phyloP scores from a whole-genome alignment of 176 grass and related monocot species.

The Guadua angustifolia region DNA sequence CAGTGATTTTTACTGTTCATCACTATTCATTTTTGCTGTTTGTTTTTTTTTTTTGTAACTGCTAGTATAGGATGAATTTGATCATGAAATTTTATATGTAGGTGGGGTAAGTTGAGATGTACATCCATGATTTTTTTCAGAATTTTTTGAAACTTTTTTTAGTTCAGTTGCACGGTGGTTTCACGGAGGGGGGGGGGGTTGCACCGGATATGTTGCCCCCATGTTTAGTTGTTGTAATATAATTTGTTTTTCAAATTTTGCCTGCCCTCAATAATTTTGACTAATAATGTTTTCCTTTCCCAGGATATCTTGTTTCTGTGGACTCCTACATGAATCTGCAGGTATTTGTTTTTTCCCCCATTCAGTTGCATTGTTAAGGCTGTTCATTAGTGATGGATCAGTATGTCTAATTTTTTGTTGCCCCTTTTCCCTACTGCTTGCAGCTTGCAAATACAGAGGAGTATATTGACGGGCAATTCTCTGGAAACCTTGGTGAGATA shows the following conservation, averaged over 20 bases:
- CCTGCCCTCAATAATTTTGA: background rate
- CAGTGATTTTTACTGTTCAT: no score
- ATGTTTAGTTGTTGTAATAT: background rate
- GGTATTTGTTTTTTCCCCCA: constrained; percentile 38
- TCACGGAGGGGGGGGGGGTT: no score
- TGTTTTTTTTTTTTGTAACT: no score
- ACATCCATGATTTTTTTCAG: no score
- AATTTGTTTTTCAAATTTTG: constrained; percentile 9
- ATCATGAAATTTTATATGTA: no score
- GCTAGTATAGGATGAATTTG: no score
- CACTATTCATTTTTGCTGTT: no score
- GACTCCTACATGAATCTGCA: constrained; percentile 97
- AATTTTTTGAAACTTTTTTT: no score
- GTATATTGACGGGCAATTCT: constrained; percentile 85
- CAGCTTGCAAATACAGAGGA: constrained; percentile 92
- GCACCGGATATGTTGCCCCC: no score
- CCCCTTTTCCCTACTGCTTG: background rate
- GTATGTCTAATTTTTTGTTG: background rate
- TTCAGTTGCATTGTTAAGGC: background rate
- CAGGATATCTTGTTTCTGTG: constrained; percentile 91
- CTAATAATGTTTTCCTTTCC: constrained; percentile 3
- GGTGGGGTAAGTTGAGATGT: no score
- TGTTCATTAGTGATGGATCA: background rate
- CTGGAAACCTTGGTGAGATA: constrained; percentile 86
- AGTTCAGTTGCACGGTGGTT: no score